These are phyloP conservation scores for Neurospora sp. DNA, from an alignment of 495 filamentous ascomycete species.

Conservation along the genomic window DNA sequence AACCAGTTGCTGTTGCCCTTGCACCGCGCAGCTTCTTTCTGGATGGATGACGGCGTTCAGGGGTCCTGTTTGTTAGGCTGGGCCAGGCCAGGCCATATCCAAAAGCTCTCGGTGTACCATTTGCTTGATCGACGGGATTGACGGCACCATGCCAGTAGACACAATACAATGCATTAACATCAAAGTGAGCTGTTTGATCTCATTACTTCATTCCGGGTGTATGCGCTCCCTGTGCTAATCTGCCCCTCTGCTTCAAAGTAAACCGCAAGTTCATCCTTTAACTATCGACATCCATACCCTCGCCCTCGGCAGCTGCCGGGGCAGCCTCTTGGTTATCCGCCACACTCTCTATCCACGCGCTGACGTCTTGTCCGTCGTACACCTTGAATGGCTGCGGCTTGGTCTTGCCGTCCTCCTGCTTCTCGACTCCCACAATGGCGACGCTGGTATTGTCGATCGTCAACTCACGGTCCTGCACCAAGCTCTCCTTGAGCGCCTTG, in stretches of 20 bases:
- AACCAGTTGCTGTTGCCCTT: background rate
- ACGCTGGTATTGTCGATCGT: slow-evolving; percentile 93
- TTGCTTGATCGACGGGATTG: background rate
- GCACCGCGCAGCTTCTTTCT: background rate
- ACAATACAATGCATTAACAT: background rate
- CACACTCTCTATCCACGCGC: slow-evolving; percentile 62
- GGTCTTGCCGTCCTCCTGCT: slow-evolving; percentile 34
- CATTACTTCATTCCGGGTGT: background rate
- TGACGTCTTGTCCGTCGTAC: slow-evolving; percentile 80
- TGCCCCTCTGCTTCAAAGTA: background rate
- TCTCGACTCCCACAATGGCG: slow-evolving; percentile 60
- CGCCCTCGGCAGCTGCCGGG: slow-evolving; percentile 37
- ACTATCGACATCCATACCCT: slow-evolving; percentile 74
- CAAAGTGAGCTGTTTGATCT: background rate
- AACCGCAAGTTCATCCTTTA: slow-evolving; percentile 11
- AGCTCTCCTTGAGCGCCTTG: slow-evolving; percentile 84
- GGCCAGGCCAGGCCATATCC: background rate
- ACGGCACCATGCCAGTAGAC: background rate
- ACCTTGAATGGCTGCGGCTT: slow-evolving; percentile 77
- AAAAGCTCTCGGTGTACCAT: background rate
- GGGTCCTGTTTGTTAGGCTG: background rate
- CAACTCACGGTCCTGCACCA: slow-evolving; percentile 94
- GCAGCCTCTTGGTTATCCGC: slow-evolving; percentile 46
- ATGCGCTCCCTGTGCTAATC: background rate
- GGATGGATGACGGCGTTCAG: background rate